These are phyloP conservation scores for Claviceps cyperi DNA, from an alignment of 2,329 filamentous ascomycete genomes.

Conservation along the genomic window DNA sequence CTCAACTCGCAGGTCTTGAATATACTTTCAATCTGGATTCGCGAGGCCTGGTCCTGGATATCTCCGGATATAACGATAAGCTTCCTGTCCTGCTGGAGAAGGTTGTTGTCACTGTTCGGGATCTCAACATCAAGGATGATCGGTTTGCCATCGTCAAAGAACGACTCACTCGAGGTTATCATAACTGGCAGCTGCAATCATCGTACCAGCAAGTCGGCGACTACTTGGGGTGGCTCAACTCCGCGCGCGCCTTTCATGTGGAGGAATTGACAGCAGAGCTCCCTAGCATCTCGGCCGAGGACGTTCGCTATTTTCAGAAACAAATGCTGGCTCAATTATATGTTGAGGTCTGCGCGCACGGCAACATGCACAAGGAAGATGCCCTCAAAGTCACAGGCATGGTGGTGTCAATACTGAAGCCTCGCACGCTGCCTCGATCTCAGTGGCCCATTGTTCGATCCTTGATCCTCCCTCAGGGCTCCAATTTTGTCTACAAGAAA, in stretches of 20 bases:
- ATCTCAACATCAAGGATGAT: slow-evolving; percentile 71
- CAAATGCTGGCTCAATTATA: slow-evolving; percentile 72
- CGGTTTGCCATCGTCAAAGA: slow-evolving; percentile 89
- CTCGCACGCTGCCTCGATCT: slow-evolving; percentile 54
- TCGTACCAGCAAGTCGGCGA: slow-evolving; percentile 81
- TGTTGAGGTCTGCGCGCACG: slow-evolving; percentile 77
- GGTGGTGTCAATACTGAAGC: slow-evolving; percentile 63
- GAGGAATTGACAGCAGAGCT: slow-evolving; percentile 70
- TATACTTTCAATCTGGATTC: slow-evolving; percentile 65
- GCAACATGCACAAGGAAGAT: slow-evolving; percentile 90
- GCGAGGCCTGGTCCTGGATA: slow-evolving; percentile 60
- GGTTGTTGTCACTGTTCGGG: slow-evolving; percentile 68
- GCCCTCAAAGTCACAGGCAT: slow-evolving; percentile 73
- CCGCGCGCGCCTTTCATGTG: slow-evolving; percentile 62
- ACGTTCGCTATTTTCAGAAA: slow-evolving; percentile 63
- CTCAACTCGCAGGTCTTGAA: slow-evolving; percentile 76
- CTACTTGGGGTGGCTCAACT: slow-evolving; percentile 67
- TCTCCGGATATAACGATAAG: slow-evolving; percentile 94
- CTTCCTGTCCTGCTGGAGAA: slow-evolving; percentile 81
- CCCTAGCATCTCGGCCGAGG: slow-evolving; percentile 55
- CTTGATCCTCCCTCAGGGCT: slow-evolving; percentile 61
- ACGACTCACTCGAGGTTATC: slow-evolving; percentile 57
- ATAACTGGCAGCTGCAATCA: slow-evolving; percentile 78
- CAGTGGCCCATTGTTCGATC: slow-evolving; percentile 73
- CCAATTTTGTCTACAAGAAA: slow-evolving; percentile 73